Conservation (phyloP, 2,329 filamentous ascomycete genomes). For the Nothopassalora personata region DNA sequence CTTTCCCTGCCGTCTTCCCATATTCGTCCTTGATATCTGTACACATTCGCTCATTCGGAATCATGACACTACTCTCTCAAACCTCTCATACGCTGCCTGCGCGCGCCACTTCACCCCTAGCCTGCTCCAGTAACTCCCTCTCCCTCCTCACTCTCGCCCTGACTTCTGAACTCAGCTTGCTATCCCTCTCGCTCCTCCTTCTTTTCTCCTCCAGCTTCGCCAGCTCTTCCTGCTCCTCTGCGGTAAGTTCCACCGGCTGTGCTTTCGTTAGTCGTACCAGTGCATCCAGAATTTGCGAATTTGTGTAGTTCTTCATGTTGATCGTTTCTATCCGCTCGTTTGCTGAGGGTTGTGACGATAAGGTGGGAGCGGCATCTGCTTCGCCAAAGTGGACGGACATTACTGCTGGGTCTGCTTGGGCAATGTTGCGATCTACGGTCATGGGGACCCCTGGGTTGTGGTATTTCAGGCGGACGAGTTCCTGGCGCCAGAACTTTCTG, state of each 20-base stretch:
- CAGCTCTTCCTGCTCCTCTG: conserved; percentile 56
- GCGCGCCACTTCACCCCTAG: conserved; percentile 43
- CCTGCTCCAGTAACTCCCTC: conserved; percentile 53
- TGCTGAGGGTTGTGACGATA: conserved; percentile 14
- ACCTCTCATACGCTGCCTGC: conserved; percentile 10
- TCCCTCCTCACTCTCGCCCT: conserved; percentile 58
- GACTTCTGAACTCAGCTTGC: conserved; percentile 49
- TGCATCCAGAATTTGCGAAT: conserved; percentile 57
- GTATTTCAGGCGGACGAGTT: conserved; percentile 83
- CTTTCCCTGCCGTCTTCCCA: not conserved
- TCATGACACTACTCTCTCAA: not conserved
- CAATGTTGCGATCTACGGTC: conserved; percentile 64
- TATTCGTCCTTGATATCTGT: not conserved
- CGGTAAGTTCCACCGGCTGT: conserved; percentile 50
- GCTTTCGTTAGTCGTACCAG: conserved; percentile 61
- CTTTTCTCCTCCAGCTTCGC: conserved; percentile 52
- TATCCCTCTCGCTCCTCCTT: conserved; percentile 50
- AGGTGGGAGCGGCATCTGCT: conserved; percentile 27
- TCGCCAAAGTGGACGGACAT: conserved; percentile 60
- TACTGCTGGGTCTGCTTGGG: conserved; percentile 53
- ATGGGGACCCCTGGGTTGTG: conserved; percentile 85
- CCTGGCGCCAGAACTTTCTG: conserved; percentile 84
- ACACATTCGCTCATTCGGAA: not conserved
- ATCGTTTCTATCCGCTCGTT: conserved; percentile 39
- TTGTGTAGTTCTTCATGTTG: conserved; percentile 57